phyloP scores from a whole-genome alignment of 208 protist genomes.

The Naegleria fowleri region DNA sequence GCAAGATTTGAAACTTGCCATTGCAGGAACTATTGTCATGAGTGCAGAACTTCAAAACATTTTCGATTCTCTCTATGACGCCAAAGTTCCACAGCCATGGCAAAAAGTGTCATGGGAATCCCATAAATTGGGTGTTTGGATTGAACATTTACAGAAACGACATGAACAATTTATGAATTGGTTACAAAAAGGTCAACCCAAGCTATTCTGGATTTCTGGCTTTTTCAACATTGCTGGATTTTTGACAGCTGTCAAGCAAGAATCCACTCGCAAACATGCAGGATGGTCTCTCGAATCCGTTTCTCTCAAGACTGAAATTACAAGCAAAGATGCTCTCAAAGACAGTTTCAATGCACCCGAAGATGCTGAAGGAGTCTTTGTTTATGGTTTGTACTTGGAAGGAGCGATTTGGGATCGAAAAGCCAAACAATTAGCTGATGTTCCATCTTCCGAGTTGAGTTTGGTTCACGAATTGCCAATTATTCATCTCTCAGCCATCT shows the following conservation, averaged over 20 bases:
- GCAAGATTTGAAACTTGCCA: slow-evolving; percentile 51
- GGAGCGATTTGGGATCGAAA: slow-evolving; percentile 60
- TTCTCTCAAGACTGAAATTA: slow-evolving; percentile 54
- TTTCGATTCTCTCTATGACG: slow-evolving; percentile 64
- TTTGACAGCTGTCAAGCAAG: slow-evolving; percentile 67
- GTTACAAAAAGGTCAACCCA: slow-evolving; percentile 52
- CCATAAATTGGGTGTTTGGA: slow-evolving; percentile 63
- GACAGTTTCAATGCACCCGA: slow-evolving; percentile 35
- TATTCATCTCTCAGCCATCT: slow-evolving; percentile 54
- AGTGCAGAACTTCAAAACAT: slow-evolving; percentile 50
- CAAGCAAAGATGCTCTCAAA: slow-evolving; percentile 37
- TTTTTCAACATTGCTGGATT: slow-evolving; percentile 78
- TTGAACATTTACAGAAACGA: slow-evolving; percentile 52
- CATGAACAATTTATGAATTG: slow-evolving; percentile 56
- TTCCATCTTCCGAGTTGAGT: slow-evolving; percentile 46
- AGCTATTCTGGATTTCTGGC: slow-evolving; percentile 58
- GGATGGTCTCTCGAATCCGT: slow-evolving; percentile 68
- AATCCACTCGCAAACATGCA: slow-evolving; percentile 45
- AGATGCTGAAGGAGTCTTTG: slow-evolving; percentile 59
- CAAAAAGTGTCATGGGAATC: slow-evolving; percentile 48
- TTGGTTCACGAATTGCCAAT: slow-evolving; percentile 57
- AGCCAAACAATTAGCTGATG: slow-evolving; percentile 34
- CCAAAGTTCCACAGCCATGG: slow-evolving; percentile 57
- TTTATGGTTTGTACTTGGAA: slow-evolving; percentile 71
- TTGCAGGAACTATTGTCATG: slow-evolving; percentile 71